phyloP scores from a whole-genome alignment of 169 alveolate genomes.

The Fabrea salina region DNA sequence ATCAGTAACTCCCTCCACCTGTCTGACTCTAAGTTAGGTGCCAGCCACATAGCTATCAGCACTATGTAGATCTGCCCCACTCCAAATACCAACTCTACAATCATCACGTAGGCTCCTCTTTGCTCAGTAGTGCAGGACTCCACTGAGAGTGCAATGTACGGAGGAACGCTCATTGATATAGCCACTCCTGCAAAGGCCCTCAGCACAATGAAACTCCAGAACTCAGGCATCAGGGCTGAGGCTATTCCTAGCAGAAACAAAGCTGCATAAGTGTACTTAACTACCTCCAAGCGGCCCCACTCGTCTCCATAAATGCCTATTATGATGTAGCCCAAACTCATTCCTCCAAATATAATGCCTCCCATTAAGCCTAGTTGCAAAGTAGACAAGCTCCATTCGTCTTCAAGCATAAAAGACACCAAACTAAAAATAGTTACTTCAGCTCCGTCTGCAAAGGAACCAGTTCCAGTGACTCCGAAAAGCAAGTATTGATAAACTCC shows the following conservation, averaged over 20 bases:
- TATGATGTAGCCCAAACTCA: neutral
- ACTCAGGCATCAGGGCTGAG: constrained; percentile 2
- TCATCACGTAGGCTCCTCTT: neutral
- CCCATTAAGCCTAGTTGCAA: neutral
- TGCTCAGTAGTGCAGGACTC: neutral
- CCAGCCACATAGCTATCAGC: neutral
- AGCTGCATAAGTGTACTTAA: neutral
- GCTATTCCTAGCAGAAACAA: neutral
- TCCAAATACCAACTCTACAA: neutral
- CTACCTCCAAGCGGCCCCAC: neutral
- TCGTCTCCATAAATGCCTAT: neutral
- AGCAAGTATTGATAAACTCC: neutral
- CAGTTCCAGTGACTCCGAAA: neutral
- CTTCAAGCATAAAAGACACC: neutral
- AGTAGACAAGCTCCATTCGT: neutral
- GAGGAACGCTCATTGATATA: neutral
- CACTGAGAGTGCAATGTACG: neutral
- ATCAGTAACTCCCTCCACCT: neutral
- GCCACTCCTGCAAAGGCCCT: neutral
- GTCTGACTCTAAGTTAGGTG: neutral
- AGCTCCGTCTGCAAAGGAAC: neutral
- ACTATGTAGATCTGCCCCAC: neutral
- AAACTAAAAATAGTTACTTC: neutral
- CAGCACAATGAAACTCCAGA: neutral
- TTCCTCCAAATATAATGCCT: neutral